A percentile compares a stretch with the other conserved stretches of the same genome.
Evolutionary conservation across 805 yeast species (phyloP).

Genomic region (Debaryomyces maramus): DNA sequence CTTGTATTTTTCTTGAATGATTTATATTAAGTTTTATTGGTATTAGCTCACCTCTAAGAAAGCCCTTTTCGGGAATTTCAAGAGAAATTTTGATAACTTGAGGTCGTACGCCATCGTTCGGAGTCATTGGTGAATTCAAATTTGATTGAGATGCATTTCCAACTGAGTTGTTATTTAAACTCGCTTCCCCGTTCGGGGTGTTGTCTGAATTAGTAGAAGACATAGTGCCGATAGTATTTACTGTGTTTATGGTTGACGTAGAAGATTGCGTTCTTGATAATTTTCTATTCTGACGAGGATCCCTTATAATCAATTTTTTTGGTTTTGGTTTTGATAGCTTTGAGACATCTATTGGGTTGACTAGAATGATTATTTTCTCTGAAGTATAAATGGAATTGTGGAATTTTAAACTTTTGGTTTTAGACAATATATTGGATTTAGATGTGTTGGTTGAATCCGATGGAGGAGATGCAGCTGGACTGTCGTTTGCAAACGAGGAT

Average conservation of each 20-base stretch:
- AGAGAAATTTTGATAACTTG: constrained; percentile 37
- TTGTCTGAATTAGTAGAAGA: constrained; percentile 34
- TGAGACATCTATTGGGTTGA: constrained; percentile 75
- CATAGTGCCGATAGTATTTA: constrained; percentile 29
- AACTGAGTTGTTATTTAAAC: neutral
- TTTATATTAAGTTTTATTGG: constrained; percentile 67
- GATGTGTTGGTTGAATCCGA: constrained; percentile 12
- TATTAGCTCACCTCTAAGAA: constrained; percentile 72
- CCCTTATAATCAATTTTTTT: constrained; percentile 61
- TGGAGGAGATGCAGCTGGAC: constrained; percentile 13
- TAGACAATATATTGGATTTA: constrained; percentile 13
- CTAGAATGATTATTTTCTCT: constrained; percentile 57
- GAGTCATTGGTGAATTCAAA: neutral
- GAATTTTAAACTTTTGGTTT: constrained; percentile 28
- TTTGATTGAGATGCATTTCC: constrained; percentile 1
- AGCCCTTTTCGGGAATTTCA: constrained; percentile 61
- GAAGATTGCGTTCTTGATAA: constrained; percentile 37
- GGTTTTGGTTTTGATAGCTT: constrained; percentile 65
- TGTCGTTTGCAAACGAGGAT: constrained; percentile 14
- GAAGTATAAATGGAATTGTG: constrained; percentile 40
- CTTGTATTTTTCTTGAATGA: constrained; percentile 71
- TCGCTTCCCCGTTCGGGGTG: constrained; percentile 5
- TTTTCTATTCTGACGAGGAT: constrained; percentile 35
- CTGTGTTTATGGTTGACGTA: constrained; percentile 31
- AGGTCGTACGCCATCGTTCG: constrained; percentile 8